Percentiles rank a stretch among this genome's conserved stretches.
phyloP scores from a whole-genome alignment of 2,329 filamentous ascomycete genomes.

The Byssothecium circinans region DNA sequence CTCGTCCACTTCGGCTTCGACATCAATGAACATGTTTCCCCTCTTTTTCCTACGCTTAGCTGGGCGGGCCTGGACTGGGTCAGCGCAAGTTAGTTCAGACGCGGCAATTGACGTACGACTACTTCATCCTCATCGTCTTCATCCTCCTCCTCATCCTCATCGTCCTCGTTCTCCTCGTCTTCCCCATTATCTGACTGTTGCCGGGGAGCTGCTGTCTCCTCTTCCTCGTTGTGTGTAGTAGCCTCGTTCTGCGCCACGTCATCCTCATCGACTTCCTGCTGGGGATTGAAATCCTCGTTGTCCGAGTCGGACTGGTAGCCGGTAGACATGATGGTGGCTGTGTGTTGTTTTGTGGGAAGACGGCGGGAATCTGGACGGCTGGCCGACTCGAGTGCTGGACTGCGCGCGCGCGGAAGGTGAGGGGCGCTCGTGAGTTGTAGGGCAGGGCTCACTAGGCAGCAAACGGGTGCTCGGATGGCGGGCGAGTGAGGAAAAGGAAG shows the following conservation, averaged over 20 bases:
- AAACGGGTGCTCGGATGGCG: not conserved
- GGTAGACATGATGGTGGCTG: conserved; percentile 23
- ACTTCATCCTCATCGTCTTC: conserved; percentile 36
- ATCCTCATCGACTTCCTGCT: conserved; percentile 69
- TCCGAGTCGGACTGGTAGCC: conserved; percentile 49
- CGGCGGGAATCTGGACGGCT: not conserved
- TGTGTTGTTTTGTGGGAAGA: not conserved
- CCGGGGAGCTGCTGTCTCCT: conserved; percentile 54
- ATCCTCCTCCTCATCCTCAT: conserved; percentile 59
- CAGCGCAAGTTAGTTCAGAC: not conserved
- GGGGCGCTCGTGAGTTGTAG: not conserved
- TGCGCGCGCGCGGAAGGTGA: not conserved
- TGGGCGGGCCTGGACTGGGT: conserved; percentile 61
- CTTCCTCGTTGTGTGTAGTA: conserved; percentile 49
- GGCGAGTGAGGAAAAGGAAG: conserved; percentile 1
- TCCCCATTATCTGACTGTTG: conserved; percentile 63
- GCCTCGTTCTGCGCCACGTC: conserved; percentile 30
- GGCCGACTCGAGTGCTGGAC: not conserved
- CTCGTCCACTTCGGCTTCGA: conserved; percentile 95
- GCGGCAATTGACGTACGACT: conserved; percentile 2
- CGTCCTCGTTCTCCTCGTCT: conserved; percentile 57
- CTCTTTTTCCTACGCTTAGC: conserved; percentile 76
- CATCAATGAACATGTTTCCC: conserved; percentile 89
- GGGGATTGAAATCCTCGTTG: conserved; percentile 89
- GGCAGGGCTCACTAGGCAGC: not conserved